Percentiles rank a stretch among this genome's conserved stretches.
Conservation (phyloP, 2,329 filamentous ascomycete species). For the Macrophomina pseudophaseolina region DNA sequence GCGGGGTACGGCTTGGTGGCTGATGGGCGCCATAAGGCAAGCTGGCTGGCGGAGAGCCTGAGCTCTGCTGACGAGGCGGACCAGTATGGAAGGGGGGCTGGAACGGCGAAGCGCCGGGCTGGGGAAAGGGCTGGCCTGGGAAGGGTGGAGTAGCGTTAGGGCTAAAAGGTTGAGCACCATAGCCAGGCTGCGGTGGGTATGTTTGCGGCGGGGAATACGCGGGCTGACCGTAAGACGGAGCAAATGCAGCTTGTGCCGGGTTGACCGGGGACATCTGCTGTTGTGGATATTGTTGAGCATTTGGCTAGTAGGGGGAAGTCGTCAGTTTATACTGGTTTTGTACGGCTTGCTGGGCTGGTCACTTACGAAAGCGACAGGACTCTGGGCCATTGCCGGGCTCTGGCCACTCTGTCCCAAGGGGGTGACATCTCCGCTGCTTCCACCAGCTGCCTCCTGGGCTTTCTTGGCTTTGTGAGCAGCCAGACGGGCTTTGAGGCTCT, state of each 20-base stretch:
- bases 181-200: conserved; percentile 28
- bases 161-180: conserved; percentile 32
- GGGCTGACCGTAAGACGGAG: conserved; percentile 49
- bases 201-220: conserved; percentile 24
- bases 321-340: background rate
- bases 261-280: conserved; percentile 36
- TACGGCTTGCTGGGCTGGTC: background rate
- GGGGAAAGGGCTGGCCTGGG: conserved; percentile 38
- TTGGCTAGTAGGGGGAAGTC: background rate
- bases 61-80: conserved; percentile 30
- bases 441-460: conserved; percentile 59
- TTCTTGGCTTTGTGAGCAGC: conserved; percentile 76
- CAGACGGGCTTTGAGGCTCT: conserved; percentile 80
- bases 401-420: conserved; percentile 52
- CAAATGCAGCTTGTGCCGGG: conserved; percentile 36
- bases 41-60: conserved; percentile 33
- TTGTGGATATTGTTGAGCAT: conserved; percentile 23
- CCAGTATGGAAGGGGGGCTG: conserved; percentile 34
- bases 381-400: conserved; percentile 59
- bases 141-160: conserved; percentile 40
- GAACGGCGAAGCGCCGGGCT: conserved; percentile 35
- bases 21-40: conserved; percentile 50
- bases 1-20: conserved; percentile 48
- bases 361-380: conserved; percentile 65
- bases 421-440: conserved; percentile 56